Evolutionary conservation across 139 green algal species (phyloP).

Genomic region (Coelastrella sp.): DNA sequence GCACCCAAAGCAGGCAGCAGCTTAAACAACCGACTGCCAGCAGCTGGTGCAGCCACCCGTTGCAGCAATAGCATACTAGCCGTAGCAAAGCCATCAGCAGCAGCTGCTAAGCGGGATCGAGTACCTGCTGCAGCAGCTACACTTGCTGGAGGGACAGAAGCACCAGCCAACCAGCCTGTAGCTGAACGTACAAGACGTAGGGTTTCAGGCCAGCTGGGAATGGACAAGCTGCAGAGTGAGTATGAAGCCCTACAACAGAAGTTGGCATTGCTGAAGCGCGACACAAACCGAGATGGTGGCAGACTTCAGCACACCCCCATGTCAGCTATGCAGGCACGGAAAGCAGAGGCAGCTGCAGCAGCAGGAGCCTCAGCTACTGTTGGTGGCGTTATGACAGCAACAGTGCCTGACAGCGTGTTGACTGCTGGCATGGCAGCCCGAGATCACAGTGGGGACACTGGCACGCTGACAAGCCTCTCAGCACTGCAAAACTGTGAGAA

Average conservation of each 20-base stretch:
- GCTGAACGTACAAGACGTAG: background rate
- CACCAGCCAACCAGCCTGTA: background rate
- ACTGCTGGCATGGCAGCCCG: background rate
- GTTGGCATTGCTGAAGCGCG: conserved; percentile 46
- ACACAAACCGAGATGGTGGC: conserved; percentile 37
- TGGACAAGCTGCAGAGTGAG: conserved; percentile 51
- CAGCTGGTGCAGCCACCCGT: background rate
- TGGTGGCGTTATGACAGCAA: background rate
- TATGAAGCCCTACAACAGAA: conserved; percentile 53
- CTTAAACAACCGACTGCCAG: background rate
- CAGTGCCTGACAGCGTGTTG: background rate
- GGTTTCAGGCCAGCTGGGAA: conserved; percentile 27
- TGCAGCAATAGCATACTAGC: conserved; percentile 35
- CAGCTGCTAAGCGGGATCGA: background rate
- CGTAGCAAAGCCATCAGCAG: background rate
- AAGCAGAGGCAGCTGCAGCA: conserved; percentile 3
- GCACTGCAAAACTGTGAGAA: background rate
- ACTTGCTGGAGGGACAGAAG: background rate
- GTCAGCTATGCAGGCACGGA: conserved; percentile 11
- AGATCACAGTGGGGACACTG: background rate
- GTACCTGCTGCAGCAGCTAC: background rate
- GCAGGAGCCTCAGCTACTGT: background rate
- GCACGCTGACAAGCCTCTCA: background rate
- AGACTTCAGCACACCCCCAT: conserved; percentile 2
- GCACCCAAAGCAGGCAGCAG: background rate